Evolutionary conservation across 129 eudicot species (phyloP).

Genomic region (Deinandra increscens): DNA sequence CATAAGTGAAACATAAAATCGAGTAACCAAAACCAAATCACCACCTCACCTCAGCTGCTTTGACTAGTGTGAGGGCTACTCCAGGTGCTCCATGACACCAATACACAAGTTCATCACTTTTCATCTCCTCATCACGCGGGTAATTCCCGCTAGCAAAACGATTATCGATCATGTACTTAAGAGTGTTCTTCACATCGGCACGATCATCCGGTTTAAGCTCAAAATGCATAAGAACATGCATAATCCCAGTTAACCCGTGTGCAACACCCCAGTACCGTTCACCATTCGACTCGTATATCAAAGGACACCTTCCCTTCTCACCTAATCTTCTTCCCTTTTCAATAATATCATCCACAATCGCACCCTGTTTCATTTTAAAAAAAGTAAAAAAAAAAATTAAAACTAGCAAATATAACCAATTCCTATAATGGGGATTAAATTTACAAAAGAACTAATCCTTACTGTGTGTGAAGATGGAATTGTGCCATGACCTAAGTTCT

Average conservation of each 20-base stretch:
- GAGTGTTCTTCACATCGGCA: conserved; percentile 51
- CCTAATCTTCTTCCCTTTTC: conserved; percentile 58
- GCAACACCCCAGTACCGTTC: conserved; percentile 82
- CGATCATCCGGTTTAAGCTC: conserved; percentile 49
- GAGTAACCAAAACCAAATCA: too few species aligned
- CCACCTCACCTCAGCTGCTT: conserved; percentile 75
- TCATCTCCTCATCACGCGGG: conserved; percentile 58
- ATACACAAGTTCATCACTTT: conserved; percentile 59
- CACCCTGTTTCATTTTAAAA: conserved; percentile 36
- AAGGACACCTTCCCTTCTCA: conserved; percentile 43
- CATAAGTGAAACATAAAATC: too few species aligned
- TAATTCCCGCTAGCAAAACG: conserved; percentile 70
- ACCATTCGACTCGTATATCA: conserved; percentile 67
- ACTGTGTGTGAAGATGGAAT: conserved; percentile 48
- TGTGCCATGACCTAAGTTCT: conserved; percentile 54
- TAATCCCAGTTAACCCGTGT: conserved; percentile 82
- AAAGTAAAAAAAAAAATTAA: too few species aligned
- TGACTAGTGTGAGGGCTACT: conserved; percentile 62
- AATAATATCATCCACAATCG: conserved; percentile 50
- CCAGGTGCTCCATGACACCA: conserved; percentile 97
- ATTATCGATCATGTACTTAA: conserved; percentile 58
- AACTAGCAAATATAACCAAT: not conserved
- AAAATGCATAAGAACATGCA: conserved; percentile 58
- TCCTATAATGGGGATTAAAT: not conserved
- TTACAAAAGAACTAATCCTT: conserved; percentile 18